Base-by-base conservation (phyloP, 306 rosid genomes). In the Glycyrrhiza uralensis region DNA sequence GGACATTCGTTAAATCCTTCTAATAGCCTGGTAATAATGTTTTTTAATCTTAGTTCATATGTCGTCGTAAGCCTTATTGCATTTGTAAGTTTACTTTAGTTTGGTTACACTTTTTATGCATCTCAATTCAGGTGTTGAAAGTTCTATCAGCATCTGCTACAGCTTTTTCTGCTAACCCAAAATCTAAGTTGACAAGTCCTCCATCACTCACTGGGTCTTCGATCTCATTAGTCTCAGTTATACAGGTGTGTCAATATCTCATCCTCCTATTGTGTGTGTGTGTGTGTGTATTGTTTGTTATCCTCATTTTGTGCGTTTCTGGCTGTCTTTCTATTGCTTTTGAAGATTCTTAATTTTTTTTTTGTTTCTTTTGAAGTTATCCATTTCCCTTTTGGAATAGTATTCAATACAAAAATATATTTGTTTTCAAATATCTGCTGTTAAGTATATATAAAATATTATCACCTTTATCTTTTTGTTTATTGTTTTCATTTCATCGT, bases 61-160 rank as follows among this genome's bases (percentile, higher is more conserved):
- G 38, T 57, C 12, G 71, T 66, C 79, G 41, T 35, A 22, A 52
- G 42, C 38, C 38, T 28, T 54, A 15, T 44, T 41, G 67, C 66
- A 38, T 63, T 38, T 73, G 36, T 55, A 41, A 56, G 58, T 63
- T 30, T 2, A 6, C 52, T 66, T 69, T 57, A 17, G 14, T 74
- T 36, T 72, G 71, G 69, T 74, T 76, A 38, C 65, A 13, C 9
- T 17, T 35, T 63, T 52, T 33, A 56, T 50, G 20, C 71, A 50
- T 70, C 29, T 65, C 63, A 39, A 59, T 75, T 32, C 79, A 94
- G 99, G 99, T 89, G 80, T 79, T 89, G 84, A 91, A 94, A 76
- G 93, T 85, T 82, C 96, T 94, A 65, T 89, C 97, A 1, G 93
- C 93, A 55, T 94, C 97, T 68, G 90, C 93, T 59, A 86, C 97